phyloP scores from a whole-genome alignment of 805 yeast genomes.

The Kluyveromyces aestuarii region DNA sequence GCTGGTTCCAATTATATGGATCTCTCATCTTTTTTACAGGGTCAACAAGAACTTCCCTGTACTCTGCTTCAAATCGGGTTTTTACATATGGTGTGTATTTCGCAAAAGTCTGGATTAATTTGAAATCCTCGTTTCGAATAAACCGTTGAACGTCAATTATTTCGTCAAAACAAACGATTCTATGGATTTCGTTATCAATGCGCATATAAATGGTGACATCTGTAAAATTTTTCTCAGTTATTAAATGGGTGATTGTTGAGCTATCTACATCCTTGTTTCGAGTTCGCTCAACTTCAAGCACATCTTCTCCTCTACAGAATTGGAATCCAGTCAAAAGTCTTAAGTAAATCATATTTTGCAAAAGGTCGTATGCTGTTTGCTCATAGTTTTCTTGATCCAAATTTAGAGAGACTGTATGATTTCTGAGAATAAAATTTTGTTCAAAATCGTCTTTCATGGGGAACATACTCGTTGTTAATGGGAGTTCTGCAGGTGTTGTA shows the following conservation, averaged over 20 bases:
- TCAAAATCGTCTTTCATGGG: conserved; percentile 65
- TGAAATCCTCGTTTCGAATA: conserved; percentile 30
- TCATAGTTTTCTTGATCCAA: conserved; percentile 41
- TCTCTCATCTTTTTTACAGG: conserved; percentile 44
- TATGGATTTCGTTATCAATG: conserved; percentile 75
- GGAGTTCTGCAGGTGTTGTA: conserved; percentile 88
- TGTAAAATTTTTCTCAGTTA: conserved; percentile 34
- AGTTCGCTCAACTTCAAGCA: conserved; percentile 48
- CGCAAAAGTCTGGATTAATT: conserved; percentile 25
- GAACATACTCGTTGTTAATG: conserved; percentile 68
- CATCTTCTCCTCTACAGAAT: conserved; percentile 66
- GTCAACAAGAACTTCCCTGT: conserved; percentile 47
- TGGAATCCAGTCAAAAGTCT: conserved; percentile 86
- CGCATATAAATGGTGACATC: conserved; percentile 68
- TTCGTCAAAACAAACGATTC: conserved; percentile 62
- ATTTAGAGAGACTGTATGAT: conserved; percentile 69
- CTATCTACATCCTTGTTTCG: conserved; percentile 34
- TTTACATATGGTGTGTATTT: conserved; percentile 51
- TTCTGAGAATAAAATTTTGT: conserved; percentile 65
- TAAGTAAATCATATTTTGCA: conserved; percentile 81
- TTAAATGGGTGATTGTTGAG: conserved; percentile 49
- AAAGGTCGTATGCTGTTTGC: conserved; percentile 48
- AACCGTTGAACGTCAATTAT: conserved; percentile 75
- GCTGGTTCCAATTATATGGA: conserved; percentile 76
- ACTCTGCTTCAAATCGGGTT: conserved; percentile 68